Evolutionary conservation across 2,329 filamentous ascomycete species (phyloP).

Genomic region (Fusarium foetens): DNA sequence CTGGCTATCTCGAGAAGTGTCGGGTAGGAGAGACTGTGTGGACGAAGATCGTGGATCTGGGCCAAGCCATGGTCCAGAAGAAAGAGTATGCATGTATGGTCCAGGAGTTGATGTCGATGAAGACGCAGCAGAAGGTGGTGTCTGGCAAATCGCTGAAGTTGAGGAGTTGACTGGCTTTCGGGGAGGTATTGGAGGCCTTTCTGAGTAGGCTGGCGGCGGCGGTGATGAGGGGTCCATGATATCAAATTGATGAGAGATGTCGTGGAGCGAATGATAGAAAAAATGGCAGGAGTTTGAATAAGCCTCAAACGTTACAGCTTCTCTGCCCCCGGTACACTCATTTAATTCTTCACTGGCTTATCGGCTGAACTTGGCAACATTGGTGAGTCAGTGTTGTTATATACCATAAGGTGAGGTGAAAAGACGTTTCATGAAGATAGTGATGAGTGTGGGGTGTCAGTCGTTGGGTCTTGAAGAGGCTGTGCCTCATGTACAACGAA

Average conservation of each 20-base stretch:
- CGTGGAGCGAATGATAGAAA: background rate
- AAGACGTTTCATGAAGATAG: background rate
- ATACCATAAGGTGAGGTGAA: background rate
- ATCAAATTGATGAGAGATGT: background rate
- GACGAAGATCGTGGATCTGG: conserved; percentile 62
- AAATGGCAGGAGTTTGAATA: background rate
- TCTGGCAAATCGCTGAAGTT: conserved; percentile 8
- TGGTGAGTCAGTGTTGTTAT: background rate
- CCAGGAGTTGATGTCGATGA: conserved; percentile 7
- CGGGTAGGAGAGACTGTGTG: conserved; percentile 55
- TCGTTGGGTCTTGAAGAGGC: conserved; percentile 10
- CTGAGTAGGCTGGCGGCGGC: conserved; percentile 31
- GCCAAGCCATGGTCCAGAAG: conserved; percentile 34
- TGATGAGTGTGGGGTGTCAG: conserved; percentile 24
- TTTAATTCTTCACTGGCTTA: background rate
- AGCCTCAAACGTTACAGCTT: background rate
- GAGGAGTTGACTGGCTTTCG: conserved; percentile 25
- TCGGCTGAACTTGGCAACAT: background rate
- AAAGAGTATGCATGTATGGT: background rate
- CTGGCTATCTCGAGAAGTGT: conserved; percentile 13
- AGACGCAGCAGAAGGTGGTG: conserved; percentile 2
- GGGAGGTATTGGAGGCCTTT: conserved; percentile 28
- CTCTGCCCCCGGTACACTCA: background rate
- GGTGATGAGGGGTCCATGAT: conserved; percentile 23
- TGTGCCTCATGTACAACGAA: conserved; percentile 10